A percentile compares a stretch with the other conserved stretches of the same genome.
phyloP scores from a whole-genome alignment of 208 protist species.

The Cochliopodium minus region DNA sequence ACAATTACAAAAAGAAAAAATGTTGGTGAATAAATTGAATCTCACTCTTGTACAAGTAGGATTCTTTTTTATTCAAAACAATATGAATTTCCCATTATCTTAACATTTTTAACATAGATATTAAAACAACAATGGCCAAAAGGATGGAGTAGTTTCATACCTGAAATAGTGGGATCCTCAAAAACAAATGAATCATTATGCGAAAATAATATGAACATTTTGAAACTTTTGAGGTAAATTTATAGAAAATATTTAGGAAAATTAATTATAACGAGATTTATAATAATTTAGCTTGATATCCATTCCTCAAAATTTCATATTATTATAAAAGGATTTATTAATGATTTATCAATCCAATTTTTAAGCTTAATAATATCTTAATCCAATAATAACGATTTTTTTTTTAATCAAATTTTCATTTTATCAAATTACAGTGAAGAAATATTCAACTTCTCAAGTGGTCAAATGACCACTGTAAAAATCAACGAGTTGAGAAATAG shows the following conservation, averaged over 20 bases:
- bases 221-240: slow-evolving; percentile 65
- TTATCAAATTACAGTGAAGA: too few relatives aligned
- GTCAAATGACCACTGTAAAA: slow-evolving; percentile 81
- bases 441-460: slow-evolving; percentile 89
- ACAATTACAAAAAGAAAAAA: slow-evolving; percentile 1
- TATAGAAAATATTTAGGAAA: too few relatives aligned
- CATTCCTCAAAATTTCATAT: too few relatives aligned
- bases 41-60: slow-evolving; percentile 47
- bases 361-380: too few relatives aligned
- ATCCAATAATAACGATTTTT: too few relatives aligned
- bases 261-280: too few relatives aligned
- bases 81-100: not conserved
- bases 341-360: too few relatives aligned
- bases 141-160: slow-evolving; percentile 88
- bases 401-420: too few relatives aligned
- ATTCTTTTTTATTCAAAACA: not conserved
- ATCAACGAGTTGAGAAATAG: slow-evolving; percentile 77
- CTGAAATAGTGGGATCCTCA: slow-evolving; percentile 77
- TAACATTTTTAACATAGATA: slow-evolving; percentile 45
- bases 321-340: too few relatives aligned
- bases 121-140: slow-evolving; percentile 94
- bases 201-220: slow-evolving; percentile 89
- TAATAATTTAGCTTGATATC: too few relatives aligned
- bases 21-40: slow-evolving; percentile 68
- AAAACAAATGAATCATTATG: slow-evolving; percentile 71